Evolutionary conservation across 2,329 filamentous ascomycete genomes (phyloP), one percentile per base, ranked within the genome.

Genomic region (Hypoxylon sp.): DNA sequence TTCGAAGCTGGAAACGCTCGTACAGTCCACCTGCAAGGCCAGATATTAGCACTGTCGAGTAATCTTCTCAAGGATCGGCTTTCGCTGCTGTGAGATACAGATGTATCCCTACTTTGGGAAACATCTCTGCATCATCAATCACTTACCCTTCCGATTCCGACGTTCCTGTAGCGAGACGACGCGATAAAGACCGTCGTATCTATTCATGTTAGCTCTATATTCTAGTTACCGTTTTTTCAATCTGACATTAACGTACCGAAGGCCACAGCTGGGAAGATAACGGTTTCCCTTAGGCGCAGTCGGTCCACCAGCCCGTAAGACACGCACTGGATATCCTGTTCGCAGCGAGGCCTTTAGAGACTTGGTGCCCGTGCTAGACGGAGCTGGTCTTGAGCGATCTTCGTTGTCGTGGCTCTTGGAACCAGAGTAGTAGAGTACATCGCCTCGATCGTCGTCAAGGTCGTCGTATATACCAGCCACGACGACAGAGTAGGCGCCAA

Each of bases 171-270:
- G 20, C 5, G 16, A 11, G 3, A 34, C 35, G 7, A 67, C 59
- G 7, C 44, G 51, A 38, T 68, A 68, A 0, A 68, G 44, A 2
- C 66, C 66, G 20, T 68, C 65, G 19, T 67, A 68, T n/a, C n/a
- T n/a, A n/a, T n/a, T n/a, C n/a, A n/a, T n/a, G n/a, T n/a, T n/a
- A n/a, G n/a, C n/a, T n/a, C n/a, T n/a, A n/a, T n/a, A n/a, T n/a
- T n/a, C n/a, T n/a, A n/a, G n/a, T n/a, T n/a, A n/a, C n/a, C n/a
- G n/a, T n/a, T n/a, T n/a, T n/a, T n/a, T n/a, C n/a, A n/a, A n/a
- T n/a, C n/a, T n/a, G n/a, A n/a, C n/a, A n/a, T n/a, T n/a, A n/a
- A n/a, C n/a, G n/a, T n/a, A n/a, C 6, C 65, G 60, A 6, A 67
- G 23, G 5, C 66, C 66, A 13, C 57, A 63, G 1, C 44, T 41